These are phyloP conservation scores for Vitis amurensis DNA, from an alignment of 164 flowering plant species.

Conservation along the genomic window DNA sequence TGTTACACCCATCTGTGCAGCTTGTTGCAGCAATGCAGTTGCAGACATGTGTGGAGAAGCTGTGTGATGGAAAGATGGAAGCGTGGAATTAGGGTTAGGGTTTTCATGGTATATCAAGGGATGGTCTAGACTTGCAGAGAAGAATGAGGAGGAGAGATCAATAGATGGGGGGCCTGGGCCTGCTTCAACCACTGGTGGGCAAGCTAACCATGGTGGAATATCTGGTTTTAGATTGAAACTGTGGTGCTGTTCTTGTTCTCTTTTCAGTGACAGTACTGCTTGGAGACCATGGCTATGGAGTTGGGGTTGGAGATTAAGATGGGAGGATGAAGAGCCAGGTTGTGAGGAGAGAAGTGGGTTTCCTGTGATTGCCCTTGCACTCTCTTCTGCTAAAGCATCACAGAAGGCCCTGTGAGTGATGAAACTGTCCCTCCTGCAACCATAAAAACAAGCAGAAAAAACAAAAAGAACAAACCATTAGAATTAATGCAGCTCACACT, in stretches of 20 bases:
- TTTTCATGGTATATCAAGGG: conserved; percentile 7
- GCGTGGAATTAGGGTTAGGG: conserved; percentile 12
- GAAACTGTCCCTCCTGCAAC: conserved; percentile 47
- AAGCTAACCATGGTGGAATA: conserved; percentile 55
- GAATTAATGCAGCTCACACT: conserved; percentile 12
- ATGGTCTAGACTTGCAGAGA: conserved; percentile 23
- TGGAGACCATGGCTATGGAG: conserved; percentile 25
- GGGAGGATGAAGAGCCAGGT: conserved; percentile 22
- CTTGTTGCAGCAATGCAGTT: conserved; percentile 41
- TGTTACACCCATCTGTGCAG: conserved; percentile 42
- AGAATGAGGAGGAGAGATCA: conserved; percentile 25
- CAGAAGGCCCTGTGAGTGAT: conserved; percentile 50
- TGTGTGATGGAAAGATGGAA: conserved; percentile 5
- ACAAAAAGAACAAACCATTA: conserved; percentile 15
- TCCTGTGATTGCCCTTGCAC: conserved; percentile 22
- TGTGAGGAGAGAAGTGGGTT: conserved; percentile 19
- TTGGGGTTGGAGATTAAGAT: conserved; percentile 33
- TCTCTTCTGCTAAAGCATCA: conserved; percentile 44
- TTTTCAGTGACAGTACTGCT: conserved; percentile 31
- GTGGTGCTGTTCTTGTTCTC: conserved; percentile 41
- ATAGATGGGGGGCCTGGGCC: conserved; percentile 8
- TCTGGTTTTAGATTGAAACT: conserved; percentile 16
- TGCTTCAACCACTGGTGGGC: conserved; percentile 19
- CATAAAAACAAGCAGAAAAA: conserved; percentile 10
- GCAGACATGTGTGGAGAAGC: conserved; percentile 31